Conservation (phyloP, 2,329 filamentous ascomycete genomes). For the Aspergillus ibericus region DNA sequence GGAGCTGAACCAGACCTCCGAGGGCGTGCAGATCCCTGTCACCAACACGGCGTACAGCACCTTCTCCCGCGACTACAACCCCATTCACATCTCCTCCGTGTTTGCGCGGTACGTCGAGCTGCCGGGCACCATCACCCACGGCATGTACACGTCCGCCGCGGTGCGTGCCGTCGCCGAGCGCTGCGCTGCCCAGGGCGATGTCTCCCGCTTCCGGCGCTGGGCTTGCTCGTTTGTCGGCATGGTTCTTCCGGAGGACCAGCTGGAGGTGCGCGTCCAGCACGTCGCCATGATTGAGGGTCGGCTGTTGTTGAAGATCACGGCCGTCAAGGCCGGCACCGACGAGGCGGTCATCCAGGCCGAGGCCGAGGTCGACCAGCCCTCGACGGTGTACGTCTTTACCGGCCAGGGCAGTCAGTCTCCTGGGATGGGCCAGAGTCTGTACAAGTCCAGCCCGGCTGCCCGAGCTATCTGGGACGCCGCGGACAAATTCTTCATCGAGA, state of each 20-base stretch:
- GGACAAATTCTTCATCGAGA: conserved; percentile 93
- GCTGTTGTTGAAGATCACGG: not conserved
- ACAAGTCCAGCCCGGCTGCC: conserved; percentile 85
- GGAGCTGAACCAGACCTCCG: not conserved
- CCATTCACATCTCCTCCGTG: conserved; percentile 94
- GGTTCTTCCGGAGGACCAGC: conserved; percentile 90
- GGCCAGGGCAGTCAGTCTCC: conserved; percentile 96
- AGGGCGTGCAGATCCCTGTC: not conserved
- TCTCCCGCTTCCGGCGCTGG: conserved; percentile 86
- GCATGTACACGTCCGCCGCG: conserved; percentile 95
- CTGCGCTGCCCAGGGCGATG: conserved; percentile 71
- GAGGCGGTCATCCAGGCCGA: conserved; percentile 89
- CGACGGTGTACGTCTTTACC: conserved; percentile 92
- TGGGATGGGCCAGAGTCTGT: conserved; percentile 98
- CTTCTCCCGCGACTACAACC: conserved; percentile 97
- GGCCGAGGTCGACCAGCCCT: conserved; percentile 92
- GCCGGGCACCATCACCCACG: conserved; percentile 92
- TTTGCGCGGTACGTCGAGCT: conserved; percentile 94
- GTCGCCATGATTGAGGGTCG: conserved; percentile 74
- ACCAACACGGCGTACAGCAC: conserved; percentile 87
- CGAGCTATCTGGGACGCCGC: conserved; percentile 95
- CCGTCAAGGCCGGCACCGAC: conserved; percentile 29
- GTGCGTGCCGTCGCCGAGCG: conserved; percentile 61
- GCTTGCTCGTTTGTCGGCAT: conserved; percentile 74
- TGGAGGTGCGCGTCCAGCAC: conserved; percentile 89